Percentiles rank a stretch among this genome's conserved stretches.
phyloP scores from a whole-genome alignment of 2,329 filamentous ascomycete genomes.

The Biscogniauxia mediterranea region DNA sequence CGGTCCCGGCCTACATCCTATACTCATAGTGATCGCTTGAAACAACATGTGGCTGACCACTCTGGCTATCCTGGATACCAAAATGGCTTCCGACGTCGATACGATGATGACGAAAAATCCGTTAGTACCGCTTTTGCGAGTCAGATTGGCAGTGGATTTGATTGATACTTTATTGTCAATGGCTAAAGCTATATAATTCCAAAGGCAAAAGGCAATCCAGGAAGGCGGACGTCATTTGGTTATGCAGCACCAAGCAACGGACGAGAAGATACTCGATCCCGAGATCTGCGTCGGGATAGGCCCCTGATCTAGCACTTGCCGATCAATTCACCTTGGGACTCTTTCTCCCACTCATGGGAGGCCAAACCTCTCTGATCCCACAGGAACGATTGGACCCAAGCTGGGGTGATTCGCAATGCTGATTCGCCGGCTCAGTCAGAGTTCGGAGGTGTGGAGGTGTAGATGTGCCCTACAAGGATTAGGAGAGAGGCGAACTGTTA shows the following conservation, averaged over 20 bases:
- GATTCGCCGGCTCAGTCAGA: background rate
- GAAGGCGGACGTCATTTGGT: background rate
- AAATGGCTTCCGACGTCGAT: slow-evolving; percentile 67
- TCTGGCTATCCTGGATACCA: slow-evolving; percentile 66
- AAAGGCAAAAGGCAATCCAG: background rate
- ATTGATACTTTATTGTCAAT: slow-evolving; percentile 26
- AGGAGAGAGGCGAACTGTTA: background rate
- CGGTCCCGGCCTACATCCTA: slow-evolving; percentile 62
- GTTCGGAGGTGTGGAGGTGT: background rate
- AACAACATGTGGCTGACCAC: slow-evolving; percentile 83
- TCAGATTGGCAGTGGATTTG: slow-evolving; percentile 67
- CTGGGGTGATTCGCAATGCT: background rate
- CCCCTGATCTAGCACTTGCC: background rate
- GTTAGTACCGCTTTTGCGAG: slow-evolving; percentile 96
- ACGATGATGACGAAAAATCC: slow-evolving; percentile 93
- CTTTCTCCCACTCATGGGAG: background rate
- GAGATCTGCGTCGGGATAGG: background rate
- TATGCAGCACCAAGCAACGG: background rate
- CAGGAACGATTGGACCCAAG: background rate
- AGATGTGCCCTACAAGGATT: background rate
- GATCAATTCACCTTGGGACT: background rate
- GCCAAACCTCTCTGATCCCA: background rate
- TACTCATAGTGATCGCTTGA: slow-evolving; percentile 86
- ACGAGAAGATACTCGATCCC: background rate
- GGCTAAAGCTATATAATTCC: background rate